These are phyloP conservation scores for Kwoniella sp. DNA, from an alignment of 768 basidiomycete species.

Conservation along the genomic window DNA sequence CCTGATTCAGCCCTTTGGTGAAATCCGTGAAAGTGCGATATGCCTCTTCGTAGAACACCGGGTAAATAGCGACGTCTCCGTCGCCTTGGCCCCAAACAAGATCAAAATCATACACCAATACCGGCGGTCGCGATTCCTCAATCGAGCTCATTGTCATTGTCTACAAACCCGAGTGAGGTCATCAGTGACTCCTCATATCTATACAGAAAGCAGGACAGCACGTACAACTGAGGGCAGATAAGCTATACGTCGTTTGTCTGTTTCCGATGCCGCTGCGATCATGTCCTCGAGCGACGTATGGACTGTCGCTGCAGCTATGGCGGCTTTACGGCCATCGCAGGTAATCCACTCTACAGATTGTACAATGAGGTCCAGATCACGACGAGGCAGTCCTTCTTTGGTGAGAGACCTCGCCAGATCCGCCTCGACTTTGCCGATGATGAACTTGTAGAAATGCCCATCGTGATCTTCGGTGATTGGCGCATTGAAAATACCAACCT, in stretches of 20 bases:
- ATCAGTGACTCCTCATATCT: no score
- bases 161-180: conserved; percentile 7
- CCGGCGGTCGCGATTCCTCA: conserved; percentile 29
- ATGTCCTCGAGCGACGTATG: conserved; percentile 29
- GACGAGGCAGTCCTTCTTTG: conserved; percentile 24
- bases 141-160: conserved; percentile 45
- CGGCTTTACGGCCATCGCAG: conserved; percentile 27
- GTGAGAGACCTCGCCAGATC: conserved; percentile 30
- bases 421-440: conserved; percentile 40
- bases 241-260: conserved; percentile 37
- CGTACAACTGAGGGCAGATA: conserved; percentile 42
- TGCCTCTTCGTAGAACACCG: conserved; percentile 42
- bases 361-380: conserved; percentile 37
- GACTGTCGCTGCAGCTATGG: conserved; percentile 23
- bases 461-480: conserved; percentile 20
- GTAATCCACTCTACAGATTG: conserved; percentile 31
- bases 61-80: conserved; percentile 40
- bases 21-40: conserved; percentile 36
- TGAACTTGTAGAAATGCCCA: conserved; percentile 48
- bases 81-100: conserved; percentile 44
- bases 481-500: conserved; percentile 47
- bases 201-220: no score
- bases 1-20: conserved; percentile 35
- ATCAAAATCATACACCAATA: conserved; percentile 44
- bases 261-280: conserved; percentile 31